Evolutionary conservation across 495 filamentous ascomycete genomes (phyloP).

Genomic region (Lophiostoma macrostomum): DNA sequence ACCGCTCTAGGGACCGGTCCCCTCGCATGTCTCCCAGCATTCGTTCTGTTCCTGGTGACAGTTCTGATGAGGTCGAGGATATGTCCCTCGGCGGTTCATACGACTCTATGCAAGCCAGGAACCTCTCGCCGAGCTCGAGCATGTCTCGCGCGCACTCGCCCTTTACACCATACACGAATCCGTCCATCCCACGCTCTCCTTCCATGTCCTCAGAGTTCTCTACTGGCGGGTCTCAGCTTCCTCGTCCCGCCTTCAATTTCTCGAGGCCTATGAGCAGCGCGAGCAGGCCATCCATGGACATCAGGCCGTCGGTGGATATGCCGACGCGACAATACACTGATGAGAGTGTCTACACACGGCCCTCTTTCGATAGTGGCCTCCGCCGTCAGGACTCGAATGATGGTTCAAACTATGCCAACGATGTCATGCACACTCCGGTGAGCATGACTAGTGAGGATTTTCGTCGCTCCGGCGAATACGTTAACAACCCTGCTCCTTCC

Average conservation of each 20-base stretch:
- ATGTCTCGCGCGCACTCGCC: conserved; percentile 61
- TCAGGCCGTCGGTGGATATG: conserved; percentile 57
- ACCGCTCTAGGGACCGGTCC: no score
- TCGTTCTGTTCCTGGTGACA: conserved; percentile 55
- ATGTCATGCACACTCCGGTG: conserved; percentile 59
- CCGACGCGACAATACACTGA: conserved; percentile 57
- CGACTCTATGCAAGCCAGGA: conserved; percentile 34
- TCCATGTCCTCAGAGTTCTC: conserved; percentile 79
- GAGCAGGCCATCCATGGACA: conserved; percentile 33
- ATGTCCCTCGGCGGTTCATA: conserved; percentile 35
- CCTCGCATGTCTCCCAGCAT: conserved; percentile 56
- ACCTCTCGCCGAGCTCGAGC: conserved; percentile 45
- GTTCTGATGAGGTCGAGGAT: conserved; percentile 56
- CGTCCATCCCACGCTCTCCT: conserved; percentile 63
- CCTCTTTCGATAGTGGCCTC: conserved; percentile 47
- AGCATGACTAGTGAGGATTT: conserved; percentile 62
- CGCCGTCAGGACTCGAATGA: conserved; percentile 43
- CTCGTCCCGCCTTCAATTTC: conserved; percentile 84
- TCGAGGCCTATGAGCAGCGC: conserved; percentile 83
- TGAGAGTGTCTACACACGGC: conserved; percentile 52
- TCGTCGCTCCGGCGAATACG: conserved; percentile 43
- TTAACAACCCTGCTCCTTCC: conserved; percentile 54
- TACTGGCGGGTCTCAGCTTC: conserved; percentile 55
- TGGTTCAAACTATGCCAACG: conserved; percentile 52
- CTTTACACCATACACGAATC: conserved; percentile 55